Evolutionary conservation across 2,329 filamentous ascomycete genomes (phyloP), one percentile per base, ranked within the genome.

Genomic region (Zasmidium citrigriseum): DNA sequence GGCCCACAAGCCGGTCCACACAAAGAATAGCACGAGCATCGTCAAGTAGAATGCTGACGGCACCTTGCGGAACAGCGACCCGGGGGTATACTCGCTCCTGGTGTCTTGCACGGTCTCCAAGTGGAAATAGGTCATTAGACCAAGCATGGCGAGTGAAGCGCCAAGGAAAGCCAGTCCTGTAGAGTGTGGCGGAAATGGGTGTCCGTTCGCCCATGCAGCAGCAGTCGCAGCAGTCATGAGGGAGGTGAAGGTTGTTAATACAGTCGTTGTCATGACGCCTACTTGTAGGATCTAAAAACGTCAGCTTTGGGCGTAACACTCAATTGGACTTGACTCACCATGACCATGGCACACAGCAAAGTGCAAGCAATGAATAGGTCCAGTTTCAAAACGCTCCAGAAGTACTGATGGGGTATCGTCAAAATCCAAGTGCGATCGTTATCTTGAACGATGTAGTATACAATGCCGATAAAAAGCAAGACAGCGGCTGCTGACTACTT

Each of bases 11-110:
- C 72, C 68, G 2, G 78, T 60, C 58, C 76, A 75, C 62, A 80
- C 55, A n/a, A 75, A 67, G 46, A 81, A 72, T 1, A 83, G 65
- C 3, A 78, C 41, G 4, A 78, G 55, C 18, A 81, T 68, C 3
- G 75, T 25, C 11, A 74, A 52, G 52, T 76, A 76, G 16, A 77
- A 58, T 53, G 68, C 70, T 3, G 70, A 57, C 29, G 69, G 63
- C 16, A 70, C 55, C 21, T 49, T 52, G 4, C 51, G 41, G 53
- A 67, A 62, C 21, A 64, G 45, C 25, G 34, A 44, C 11, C 54
- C 49, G 14, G 57, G 54, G 9, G 24, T 46, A 34, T 22, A 41
- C 23, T 23, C 24, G 18, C 49, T 38, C 10, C 52, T 48, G 22
- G 55, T 46, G 34, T 59, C 60, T 14, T 58, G 52, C 5, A 57